A percentile compares a stretch with the other conserved stretches of the same genome.
Conservation (phyloP, 352 stramenopile species). For the Phytopythium aichiense region DNA sequence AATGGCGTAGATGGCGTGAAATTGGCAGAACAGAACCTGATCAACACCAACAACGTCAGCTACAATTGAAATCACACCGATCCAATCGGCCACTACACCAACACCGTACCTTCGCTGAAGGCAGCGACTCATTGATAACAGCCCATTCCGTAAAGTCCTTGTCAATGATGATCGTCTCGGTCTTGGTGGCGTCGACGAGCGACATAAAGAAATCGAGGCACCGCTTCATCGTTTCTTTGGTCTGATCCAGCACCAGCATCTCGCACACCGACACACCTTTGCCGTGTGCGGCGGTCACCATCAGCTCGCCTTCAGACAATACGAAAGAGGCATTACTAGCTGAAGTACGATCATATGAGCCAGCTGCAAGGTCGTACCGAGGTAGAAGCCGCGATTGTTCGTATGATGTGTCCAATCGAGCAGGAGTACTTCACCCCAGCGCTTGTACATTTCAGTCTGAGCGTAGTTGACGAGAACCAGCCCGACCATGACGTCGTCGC, state of each 20-base stretch:
- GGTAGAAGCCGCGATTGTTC: constrained; percentile 17
- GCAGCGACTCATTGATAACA: constrained; percentile 1
- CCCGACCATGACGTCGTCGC: constrained; percentile 7
- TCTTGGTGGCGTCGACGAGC: neutral
- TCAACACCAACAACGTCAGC: neutral
- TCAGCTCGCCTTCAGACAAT: constrained; percentile 7
- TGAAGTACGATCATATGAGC: neutral
- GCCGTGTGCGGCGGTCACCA: constrained; percentile 13
- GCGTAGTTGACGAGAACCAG: constrained; percentile 11
- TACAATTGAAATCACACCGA: neutral
- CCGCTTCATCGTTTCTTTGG: constrained; percentile 9
- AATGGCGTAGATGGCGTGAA: constrained; percentile 12
- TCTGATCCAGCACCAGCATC: constrained; percentile 17
- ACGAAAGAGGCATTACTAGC: neutral
- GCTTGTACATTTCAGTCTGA: constrained; percentile 10
- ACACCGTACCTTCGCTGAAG: constrained; percentile 5
- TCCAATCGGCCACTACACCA: neutral
- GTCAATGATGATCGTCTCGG: constrained; percentile 20
- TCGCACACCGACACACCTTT: constrained; percentile 20
- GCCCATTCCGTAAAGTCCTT: constrained; percentile 21
- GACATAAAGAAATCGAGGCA: constrained; percentile 11
- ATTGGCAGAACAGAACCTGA: constrained; percentile 17
- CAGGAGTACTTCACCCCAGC: constrained; percentile 17
- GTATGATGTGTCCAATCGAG: constrained; percentile 23
- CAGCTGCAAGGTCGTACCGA: constrained; percentile 8